phyloP scores from a whole-genome alignment of 768 basidiomycete species.

The Lactarius indigo region DNA sequence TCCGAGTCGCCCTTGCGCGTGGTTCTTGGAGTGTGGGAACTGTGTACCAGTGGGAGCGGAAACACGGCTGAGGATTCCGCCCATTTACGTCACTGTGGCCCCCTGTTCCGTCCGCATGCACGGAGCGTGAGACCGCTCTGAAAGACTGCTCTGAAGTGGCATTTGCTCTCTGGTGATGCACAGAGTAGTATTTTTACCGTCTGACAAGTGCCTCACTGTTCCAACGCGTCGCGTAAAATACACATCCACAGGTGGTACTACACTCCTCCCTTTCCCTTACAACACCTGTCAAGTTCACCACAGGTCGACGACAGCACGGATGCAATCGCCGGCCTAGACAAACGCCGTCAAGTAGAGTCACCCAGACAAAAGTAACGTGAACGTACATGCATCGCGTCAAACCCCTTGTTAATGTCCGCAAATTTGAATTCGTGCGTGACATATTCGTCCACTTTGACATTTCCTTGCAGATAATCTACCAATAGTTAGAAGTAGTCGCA shows the following conservation, averaged over 20 bases:
- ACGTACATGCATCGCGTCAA: constrained; percentile 96
- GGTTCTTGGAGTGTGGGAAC: background rate
- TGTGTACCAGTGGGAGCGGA: background rate
- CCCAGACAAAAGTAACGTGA: background rate
- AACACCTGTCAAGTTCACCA: constrained; percentile 2
- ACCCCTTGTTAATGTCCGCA: constrained; percentile 78
- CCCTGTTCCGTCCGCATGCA: too few relatives aligned
- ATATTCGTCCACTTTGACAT: constrained; percentile 91
- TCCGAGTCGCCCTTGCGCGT: background rate
- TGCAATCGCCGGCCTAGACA: constrained; percentile 73
- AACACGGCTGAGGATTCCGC: background rate
- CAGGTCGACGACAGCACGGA: constrained; percentile 96
- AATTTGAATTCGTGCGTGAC: constrained; percentile 82
- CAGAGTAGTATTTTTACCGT: background rate
- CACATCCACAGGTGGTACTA: background rate
- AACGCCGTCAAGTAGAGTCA: constrained; percentile 16
- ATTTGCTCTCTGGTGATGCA: background rate
- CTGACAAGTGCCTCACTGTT: background rate
- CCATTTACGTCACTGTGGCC: background rate
- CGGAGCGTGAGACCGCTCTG: background rate
- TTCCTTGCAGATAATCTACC: constrained; percentile 76
- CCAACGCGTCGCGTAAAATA: background rate
- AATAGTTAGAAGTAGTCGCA: constrained; percentile 9
- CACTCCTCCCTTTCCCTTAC: background rate
- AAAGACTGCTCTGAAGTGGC: background rate